phyloP scores from a whole-genome alignment of 2,329 filamentous ascomycete species.

The Botrytis byssoidea region DNA sequence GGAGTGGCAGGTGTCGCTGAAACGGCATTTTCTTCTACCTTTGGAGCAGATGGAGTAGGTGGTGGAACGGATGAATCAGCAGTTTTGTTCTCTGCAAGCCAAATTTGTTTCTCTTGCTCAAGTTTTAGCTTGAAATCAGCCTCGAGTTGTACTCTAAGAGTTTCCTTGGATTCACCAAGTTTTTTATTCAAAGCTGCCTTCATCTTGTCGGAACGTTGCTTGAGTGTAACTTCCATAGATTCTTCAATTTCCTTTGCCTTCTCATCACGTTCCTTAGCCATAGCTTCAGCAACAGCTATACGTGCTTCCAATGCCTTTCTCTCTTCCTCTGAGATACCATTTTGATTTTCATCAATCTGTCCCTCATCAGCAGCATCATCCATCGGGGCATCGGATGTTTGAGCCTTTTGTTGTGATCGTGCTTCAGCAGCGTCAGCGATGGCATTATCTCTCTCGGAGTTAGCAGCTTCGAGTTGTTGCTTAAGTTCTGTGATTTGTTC shows the following conservation, averaged over 20 bases:
- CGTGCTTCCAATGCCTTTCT: constrained; percentile 61
- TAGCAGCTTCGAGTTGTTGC: constrained; percentile 59
- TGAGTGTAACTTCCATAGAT: constrained; percentile 58
- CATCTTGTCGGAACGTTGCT: constrained; percentile 67
- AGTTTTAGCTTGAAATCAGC: constrained; percentile 49
- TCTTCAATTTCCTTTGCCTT: constrained; percentile 60
- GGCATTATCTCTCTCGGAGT: constrained; percentile 58
- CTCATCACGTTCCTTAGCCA: constrained; percentile 61
- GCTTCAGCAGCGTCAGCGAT: constrained; percentile 44
- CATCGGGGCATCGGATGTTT: constrained; percentile 30
- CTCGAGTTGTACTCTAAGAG: constrained; percentile 54
- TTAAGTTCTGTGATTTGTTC: constrained; percentile 56
- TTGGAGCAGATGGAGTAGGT: constrained; percentile 41
- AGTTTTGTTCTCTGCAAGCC: constrained; percentile 52
- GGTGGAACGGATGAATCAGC: constrained; percentile 35
- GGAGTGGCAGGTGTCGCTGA: constrained; percentile 28
- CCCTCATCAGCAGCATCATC: constrained; percentile 57
- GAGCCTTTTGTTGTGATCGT: constrained; percentile 42
- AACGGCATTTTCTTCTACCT: constrained; percentile 32
- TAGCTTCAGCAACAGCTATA: constrained; percentile 59
- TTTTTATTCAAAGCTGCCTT: constrained; percentile 66
- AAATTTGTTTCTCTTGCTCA: constrained; percentile 63
- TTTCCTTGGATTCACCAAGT: constrained; percentile 54
- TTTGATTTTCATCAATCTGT: constrained; percentile 48
- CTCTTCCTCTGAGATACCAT: constrained; percentile 53